Evolutionary conservation across 2,329 filamentous ascomycete species (phyloP).

Genomic region (Tolypocladium album): DNA sequence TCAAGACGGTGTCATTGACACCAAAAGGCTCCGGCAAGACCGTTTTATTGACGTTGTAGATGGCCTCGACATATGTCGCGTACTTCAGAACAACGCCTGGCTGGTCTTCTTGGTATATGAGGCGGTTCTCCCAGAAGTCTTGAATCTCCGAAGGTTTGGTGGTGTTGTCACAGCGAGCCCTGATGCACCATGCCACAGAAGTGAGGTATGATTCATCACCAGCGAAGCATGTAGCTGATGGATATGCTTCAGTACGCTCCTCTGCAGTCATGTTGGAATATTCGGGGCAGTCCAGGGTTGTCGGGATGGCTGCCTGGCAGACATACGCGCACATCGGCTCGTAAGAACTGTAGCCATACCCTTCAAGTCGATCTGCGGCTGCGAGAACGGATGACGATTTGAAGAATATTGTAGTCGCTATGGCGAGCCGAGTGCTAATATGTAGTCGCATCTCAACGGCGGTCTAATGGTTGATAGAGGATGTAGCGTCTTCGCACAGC

Average conservation of each 20-base stretch:
- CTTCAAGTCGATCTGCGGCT: background rate
- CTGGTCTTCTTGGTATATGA: background rate
- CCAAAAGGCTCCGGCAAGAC: background rate
- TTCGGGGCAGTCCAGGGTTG: background rate
- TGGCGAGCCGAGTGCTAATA: background rate
- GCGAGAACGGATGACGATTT: background rate
- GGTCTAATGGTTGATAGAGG: background rate
- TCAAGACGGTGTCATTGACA: background rate
- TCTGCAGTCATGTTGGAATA: background rate
- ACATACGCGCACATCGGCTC: background rate
- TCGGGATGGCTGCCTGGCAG: background rate
- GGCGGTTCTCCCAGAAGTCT: background rate
- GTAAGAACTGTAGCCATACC: background rate
- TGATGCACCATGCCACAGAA: background rate
- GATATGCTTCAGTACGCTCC: background rate
- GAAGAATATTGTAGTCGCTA: background rate
- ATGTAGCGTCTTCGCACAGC: background rate
- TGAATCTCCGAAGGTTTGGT: background rate
- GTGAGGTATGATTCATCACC: background rate
- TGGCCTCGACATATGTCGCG: background rate
- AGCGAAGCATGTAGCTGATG: background rate
- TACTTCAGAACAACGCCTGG: background rate
- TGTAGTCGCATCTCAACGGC: background rate
- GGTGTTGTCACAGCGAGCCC: background rate
- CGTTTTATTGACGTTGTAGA: background rate